These are phyloP conservation scores for Russula emetica DNA, from an alignment of 768 basidiomycete genomes.

Conservation along the genomic window DNA sequence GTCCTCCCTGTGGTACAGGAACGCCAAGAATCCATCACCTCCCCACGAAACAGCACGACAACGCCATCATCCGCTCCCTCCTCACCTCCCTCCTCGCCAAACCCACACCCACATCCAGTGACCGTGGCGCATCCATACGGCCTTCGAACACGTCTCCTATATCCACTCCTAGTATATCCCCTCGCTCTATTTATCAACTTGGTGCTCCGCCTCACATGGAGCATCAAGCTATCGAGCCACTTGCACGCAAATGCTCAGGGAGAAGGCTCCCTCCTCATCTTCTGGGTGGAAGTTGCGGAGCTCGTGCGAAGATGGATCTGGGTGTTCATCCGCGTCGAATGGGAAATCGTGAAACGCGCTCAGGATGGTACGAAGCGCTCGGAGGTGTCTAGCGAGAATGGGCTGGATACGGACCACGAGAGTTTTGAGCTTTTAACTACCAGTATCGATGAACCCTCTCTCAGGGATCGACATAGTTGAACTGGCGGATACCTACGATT, in stretches of 20 bases:
- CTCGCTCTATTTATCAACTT: constrained; percentile 78
- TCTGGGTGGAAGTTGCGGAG: constrained; percentile 89
- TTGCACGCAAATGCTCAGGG: constrained; percentile 77
- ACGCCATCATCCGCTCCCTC: constrained; percentile 8
- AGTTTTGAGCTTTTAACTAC: constrained; percentile 12
- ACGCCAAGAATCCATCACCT: constrained; percentile 28
- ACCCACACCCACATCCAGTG: constrained; percentile 9
- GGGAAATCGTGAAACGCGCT: constrained; percentile 58
- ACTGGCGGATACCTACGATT: not conserved
- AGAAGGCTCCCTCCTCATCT: constrained; percentile 60
- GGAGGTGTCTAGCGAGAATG: not conserved
- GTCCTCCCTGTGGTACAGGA: constrained; percentile 48
- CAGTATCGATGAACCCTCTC: constrained; percentile 3
- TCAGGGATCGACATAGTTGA: constrained; percentile 8
- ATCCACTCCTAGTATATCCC: constrained; percentile 81
- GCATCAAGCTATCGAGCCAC: constrained; percentile 83
- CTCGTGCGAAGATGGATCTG: constrained; percentile 92
- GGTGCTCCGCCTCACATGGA: constrained; percentile 89
- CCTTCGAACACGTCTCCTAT: constrained; percentile 69
- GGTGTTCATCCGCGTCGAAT: constrained; percentile 96
- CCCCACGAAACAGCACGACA: constrained; percentile 16
- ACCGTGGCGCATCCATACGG: constrained; percentile 54
- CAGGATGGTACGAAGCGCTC: constrained; percentile 5
- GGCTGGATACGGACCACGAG: not conserved
- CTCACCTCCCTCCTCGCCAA: not conserved